Evolutionary conservation across 768 basidiomycete species (phyloP), one percentile per base, ranked within the genome.

Genomic region (Jaapia argillacea): DNA sequence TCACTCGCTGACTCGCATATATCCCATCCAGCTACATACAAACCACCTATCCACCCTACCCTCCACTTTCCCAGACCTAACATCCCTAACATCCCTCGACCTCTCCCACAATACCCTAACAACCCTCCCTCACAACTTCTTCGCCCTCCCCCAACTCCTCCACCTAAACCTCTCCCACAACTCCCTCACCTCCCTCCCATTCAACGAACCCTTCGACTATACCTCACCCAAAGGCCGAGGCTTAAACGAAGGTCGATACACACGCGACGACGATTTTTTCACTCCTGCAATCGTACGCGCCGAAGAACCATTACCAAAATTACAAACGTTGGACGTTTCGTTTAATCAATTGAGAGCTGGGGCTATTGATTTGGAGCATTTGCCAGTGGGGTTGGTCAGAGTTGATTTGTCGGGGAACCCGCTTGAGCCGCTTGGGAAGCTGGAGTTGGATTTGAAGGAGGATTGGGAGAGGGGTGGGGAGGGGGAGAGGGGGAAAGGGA

Each of bases 161-260:
- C 67, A 59, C 22, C 67, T 90, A 40, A 85, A 88, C 48, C 47
- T 89, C 12, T 81, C 86, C 2, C 74, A 87, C 53, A 90, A 90
- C 57, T 56, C 63, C 0, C 65, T 89, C 6, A 67, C 69, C 5
- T 51, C 71, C 2, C 62, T 89, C 5, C 78, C 81, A 2, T 80
- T 88, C 52, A 70, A 69, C 45, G 65, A 70, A 16, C 75, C 80
- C 0, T 85, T 86, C 55, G 48, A 48, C 13, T 35, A 46, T 31
- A 40, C 42, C 38, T 36, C 54, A 45, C 47, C 42, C 51, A 40
- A 53, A 52, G 47, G 50, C 18, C 49, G 7, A 21, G 37, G 10
- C 10, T n/a, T n/a, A n/a, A n/a, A n/a, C n/a, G 13, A 38, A 52
- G 25, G 44, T 47, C 48, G 44, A 63, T 27, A 52, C 55, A 47